A percentile compares a stretch with the other conserved stretches of the same genome.
These are phyloP conservation scores for Clarireedia sp. DNA, from an alignment of 2,329 filamentous ascomycete genomes.

Conservation along the genomic window DNA sequence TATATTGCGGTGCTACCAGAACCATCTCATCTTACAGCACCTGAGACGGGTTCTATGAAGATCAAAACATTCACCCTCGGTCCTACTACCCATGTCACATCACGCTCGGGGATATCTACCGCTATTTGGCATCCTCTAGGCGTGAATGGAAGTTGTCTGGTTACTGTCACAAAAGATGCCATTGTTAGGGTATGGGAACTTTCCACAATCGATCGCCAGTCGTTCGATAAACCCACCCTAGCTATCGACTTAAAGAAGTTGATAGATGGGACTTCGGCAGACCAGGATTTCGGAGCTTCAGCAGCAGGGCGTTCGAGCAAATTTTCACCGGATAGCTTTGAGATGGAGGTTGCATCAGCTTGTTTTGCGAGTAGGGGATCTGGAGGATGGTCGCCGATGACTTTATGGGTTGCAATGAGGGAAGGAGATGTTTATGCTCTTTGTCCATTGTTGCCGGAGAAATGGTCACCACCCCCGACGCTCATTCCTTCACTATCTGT, in stretches of 20 bases:
- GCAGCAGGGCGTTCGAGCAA: constrained; percentile 65
- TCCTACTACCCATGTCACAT: constrained; percentile 83
- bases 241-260: constrained; percentile 86
- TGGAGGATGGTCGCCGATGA: constrained; percentile 93
- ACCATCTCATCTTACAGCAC: constrained; percentile 62
- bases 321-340: constrained; percentile 81
- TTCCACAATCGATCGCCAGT: constrained; percentile 73
- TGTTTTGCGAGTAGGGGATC: constrained; percentile 61
- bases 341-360: constrained; percentile 89
- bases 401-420: constrained; percentile 91
- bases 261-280: constrained; percentile 70
- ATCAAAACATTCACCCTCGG: constrained; percentile 87
- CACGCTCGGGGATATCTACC: constrained; percentile 71
- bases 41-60: constrained; percentile 62
- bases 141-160: constrained; percentile 69
- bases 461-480: constrained; percentile 71
- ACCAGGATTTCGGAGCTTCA: constrained; percentile 77
- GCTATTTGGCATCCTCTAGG: constrained; percentile 91
- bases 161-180: constrained; percentile 83
- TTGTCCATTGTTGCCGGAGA: constrained; percentile 79
- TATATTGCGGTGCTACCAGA: constrained; percentile 84
- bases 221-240: constrained; percentile 75
- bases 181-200: constrained; percentile 88
- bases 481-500: constrained; percentile 77
- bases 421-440: constrained; percentile 90